phyloP scores from a whole-genome alignment of 192 early-diverging fungal genomes.

The Coemansia sp. region DNA sequence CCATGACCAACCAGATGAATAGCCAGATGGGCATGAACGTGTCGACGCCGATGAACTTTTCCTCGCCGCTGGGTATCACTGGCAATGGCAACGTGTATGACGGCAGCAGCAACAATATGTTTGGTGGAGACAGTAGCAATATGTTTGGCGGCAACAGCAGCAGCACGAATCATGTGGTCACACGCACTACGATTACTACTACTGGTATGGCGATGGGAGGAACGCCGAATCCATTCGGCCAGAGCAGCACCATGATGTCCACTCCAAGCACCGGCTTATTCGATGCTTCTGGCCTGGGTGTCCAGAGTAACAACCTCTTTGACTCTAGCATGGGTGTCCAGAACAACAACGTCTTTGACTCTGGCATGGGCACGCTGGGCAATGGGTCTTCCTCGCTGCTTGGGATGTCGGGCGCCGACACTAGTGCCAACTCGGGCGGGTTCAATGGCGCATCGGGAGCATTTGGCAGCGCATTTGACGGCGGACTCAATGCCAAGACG shows the following conservation, averaged over 20 bases:
- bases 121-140: conserved; percentile 15
- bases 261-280: conserved; percentile 23
- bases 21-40: conserved; percentile 8
- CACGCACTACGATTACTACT: conserved; percentile 39
- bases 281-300: conserved; percentile 16
- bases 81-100: conserved; percentile 21
- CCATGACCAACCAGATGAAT: conserved; percentile 17
- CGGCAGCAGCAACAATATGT: conserved; percentile 15
- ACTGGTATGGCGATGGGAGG: conserved; percentile 19
- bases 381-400: conserved; percentile 9
- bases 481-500: conserved; percentile 47
- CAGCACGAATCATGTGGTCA: conserved; percentile 43
- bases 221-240: conserved; percentile 38
- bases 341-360: conserved; percentile 10
- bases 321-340: conserved; percentile 15
- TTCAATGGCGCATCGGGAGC: conserved; percentile 46
- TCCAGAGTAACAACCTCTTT: conserved; percentile 11
- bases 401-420: conserved; percentile 12
- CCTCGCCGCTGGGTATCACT: conserved; percentile 16
- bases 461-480: conserved; percentile 59
- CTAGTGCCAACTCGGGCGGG: conserved; percentile 9
- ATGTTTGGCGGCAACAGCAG: conserved; percentile 29
- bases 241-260: conserved; percentile 24
- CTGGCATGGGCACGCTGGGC: conserved; percentile 8
- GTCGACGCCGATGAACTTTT: conserved; percentile 19